Evolutionary conservation across 768 basidiomycete species (phyloP), one percentile per base, ranked within the genome.

Genomic region (Auricularia cornea): DNA sequence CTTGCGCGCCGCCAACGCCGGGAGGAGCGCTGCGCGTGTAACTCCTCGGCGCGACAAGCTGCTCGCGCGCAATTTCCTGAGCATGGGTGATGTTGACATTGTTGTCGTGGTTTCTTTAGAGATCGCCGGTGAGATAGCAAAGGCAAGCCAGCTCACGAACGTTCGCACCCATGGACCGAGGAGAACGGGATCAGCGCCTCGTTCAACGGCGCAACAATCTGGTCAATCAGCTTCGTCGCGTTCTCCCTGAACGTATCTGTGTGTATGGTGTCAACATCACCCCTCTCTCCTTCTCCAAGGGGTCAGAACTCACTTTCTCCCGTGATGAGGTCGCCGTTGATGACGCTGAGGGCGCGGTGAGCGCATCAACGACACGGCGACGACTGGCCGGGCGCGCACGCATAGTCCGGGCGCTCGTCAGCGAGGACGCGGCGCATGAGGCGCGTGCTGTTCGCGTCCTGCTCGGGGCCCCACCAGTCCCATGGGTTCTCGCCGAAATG

Each of bases 311-410:
- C 63, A 86, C 86, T 81, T 73, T 88, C 87, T 29, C 87, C 89
- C 0, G 87, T 90, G 40, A 89, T 85, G 63, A 88, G 73, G 68
- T 90, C 89, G 1, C 89, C 89, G 68, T 89, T 89, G 60, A 90
- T 69, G 3, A 88, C 84, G 1, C 87, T 89, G 62, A 12, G 59
- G 61, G n/a, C 59, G 32, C 23, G 8, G 23, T n/a, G 23, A 62
- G 28, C 31, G 11, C 20, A 59, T 18, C 11, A 16, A 10, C 44
- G 33, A 35, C 14, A 26, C 40, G 29, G 44, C 29, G 48, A 59
- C 63, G 29, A n/a, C n/a, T n/a, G n/a, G n/a, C n/a, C n/a, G n/a
- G 44, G 16, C 14, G 71, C 84, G 59, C 67, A 87, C 87, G 86
- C 88, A 71, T 83, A 90, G 69, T 89, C 84, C 0, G 89, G 88